These are phyloP conservation scores for Phaeosphaeria sp. DNA, from an alignment of 2,329 filamentous ascomycete genomes.

Conservation along the genomic window DNA sequence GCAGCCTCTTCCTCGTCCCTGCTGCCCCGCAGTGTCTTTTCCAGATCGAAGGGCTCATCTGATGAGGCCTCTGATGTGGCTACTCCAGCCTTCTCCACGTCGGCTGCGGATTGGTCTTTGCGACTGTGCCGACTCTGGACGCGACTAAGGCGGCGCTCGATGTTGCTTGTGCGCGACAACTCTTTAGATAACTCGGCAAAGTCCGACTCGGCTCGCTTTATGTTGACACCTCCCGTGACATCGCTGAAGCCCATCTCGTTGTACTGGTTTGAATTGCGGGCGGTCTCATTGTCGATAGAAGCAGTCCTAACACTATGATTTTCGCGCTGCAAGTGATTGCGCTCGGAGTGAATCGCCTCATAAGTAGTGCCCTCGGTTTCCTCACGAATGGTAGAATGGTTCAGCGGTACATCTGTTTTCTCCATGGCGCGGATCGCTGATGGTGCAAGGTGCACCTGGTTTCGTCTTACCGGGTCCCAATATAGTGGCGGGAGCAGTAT, in stretches of 20 bases:
- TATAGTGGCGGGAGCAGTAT: constrained; percentile 5
- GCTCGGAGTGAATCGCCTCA: constrained; percentile 37
- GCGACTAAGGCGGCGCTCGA: constrained; percentile 48
- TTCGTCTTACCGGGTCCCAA: neutral
- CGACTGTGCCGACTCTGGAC: constrained; percentile 55
- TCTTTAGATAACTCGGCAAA: constrained; percentile 69
- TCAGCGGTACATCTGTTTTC: constrained; percentile 13
- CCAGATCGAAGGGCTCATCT: constrained; percentile 72
- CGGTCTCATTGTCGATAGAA: constrained; percentile 28
- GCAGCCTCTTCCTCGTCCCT: constrained; percentile 74
- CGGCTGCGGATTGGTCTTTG: constrained; percentile 45
- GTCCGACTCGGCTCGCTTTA: constrained; percentile 72
- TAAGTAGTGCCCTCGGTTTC: constrained; percentile 33
- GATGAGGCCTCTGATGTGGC: constrained; percentile 41
- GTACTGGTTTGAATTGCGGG: constrained; percentile 28
- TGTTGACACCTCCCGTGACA: constrained; percentile 57
- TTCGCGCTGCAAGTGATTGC: constrained; percentile 19
- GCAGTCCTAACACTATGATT: constrained; percentile 26
- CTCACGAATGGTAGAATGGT: constrained; percentile 25
- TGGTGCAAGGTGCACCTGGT: constrained; percentile 27
- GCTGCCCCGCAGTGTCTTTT: constrained; percentile 73
- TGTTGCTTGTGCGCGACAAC: constrained; percentile 49
- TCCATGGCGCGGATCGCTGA: constrained; percentile 28
- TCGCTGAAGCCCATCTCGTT: constrained; percentile 23
- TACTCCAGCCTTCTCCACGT: constrained; percentile 64